Evolutionary conservation across 176 grass and related monocot genomes (phyloP).

Genomic region (Zoysia pacifica): DNA sequence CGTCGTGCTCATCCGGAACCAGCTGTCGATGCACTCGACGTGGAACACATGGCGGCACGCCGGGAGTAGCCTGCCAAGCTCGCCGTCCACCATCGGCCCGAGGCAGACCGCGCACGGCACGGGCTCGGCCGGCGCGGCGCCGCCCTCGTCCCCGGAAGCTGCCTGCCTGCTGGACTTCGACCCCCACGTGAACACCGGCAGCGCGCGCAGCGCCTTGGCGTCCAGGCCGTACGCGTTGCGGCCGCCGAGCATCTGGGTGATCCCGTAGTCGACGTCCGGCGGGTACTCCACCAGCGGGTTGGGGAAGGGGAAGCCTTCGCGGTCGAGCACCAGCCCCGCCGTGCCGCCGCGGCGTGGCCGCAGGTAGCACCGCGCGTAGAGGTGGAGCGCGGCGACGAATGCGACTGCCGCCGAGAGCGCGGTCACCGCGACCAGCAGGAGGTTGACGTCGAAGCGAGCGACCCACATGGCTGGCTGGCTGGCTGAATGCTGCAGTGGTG

Average conservation of each 20-base stretch:
- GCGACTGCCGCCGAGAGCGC: slow-evolving; percentile 46
- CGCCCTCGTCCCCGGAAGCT: not conserved
- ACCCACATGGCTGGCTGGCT: slow-evolving; percentile 22
- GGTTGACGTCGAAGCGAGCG: slow-evolving; percentile 25
- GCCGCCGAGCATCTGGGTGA: not conserved
- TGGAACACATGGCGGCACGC: slow-evolving; percentile 63
- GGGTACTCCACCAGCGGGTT: not conserved
- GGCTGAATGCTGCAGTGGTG: not conserved
- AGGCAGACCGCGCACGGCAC: slow-evolving; percentile 57
- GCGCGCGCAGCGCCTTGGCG: slow-evolving; percentile 40
- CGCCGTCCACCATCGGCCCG: slow-evolving; percentile 49
- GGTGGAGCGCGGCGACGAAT: slow-evolving; percentile 54
- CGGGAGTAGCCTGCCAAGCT: slow-evolving; percentile 54
- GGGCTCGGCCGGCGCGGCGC: not conserved
- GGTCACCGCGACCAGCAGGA: slow-evolving; percentile 44
- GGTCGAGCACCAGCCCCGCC: no score
- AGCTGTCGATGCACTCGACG: slow-evolving; percentile 58
- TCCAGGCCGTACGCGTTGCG: not conserved
- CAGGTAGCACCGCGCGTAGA: slow-evolving; percentile 52
- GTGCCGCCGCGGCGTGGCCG: not conserved
- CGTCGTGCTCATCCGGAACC: slow-evolving; percentile 52
- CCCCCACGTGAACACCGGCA: slow-evolving; percentile 50
- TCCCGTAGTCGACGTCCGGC: slow-evolving; percentile 4
- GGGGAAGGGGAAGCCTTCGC: no score
- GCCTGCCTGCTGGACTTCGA: not conserved